Conservation (phyloP, 352 stramenopile species). For the Pilasporangium apinafurcum region DNA sequence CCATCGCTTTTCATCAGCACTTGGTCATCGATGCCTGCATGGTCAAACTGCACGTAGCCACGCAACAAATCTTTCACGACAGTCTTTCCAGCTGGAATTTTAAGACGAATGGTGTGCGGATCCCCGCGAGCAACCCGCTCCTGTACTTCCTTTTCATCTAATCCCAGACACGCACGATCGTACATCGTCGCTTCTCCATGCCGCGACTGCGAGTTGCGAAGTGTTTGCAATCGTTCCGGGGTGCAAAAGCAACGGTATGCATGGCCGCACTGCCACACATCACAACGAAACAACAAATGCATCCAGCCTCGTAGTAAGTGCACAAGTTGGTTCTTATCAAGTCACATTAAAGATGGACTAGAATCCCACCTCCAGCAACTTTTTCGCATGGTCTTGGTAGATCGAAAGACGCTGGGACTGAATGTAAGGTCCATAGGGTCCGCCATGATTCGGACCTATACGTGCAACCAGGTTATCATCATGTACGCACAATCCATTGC, state of each 20-base stretch:
- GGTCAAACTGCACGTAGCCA: slow-evolving; percentile 90
- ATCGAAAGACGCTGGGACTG: slow-evolving; percentile 95
- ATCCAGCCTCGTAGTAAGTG: neutral
- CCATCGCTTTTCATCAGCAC: slow-evolving; percentile 93
- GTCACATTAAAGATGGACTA: no score
- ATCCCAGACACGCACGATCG: slow-evolving; percentile 94
- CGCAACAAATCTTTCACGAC: slow-evolving; percentile 95
- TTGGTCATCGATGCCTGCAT: slow-evolving; percentile 87
- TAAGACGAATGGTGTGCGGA: slow-evolving; percentile 92
- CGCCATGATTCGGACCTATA: slow-evolving; percentile 83
- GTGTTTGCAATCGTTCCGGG: slow-evolving; percentile 90
- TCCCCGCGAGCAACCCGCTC: slow-evolving; percentile 84
- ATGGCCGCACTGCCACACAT: slow-evolving; percentile 59
- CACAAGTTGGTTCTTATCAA: no score
- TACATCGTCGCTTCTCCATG: slow-evolving; percentile 95
- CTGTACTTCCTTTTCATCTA: slow-evolving; percentile 85
- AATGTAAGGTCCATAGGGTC: slow-evolving; percentile 93
- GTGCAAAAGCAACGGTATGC: slow-evolving; percentile 98
- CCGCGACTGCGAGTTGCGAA: slow-evolving; percentile 86
- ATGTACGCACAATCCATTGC: neutral
- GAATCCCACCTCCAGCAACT: slow-evolving; percentile 74
- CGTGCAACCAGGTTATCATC: neutral
- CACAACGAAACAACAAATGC: neutral
- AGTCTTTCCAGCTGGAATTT: slow-evolving; percentile 89
- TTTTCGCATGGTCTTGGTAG: slow-evolving; percentile 89